phyloP scores from a whole-genome alignment of 441 rosid genomes.

The Populus trichocarpa region DNA sequence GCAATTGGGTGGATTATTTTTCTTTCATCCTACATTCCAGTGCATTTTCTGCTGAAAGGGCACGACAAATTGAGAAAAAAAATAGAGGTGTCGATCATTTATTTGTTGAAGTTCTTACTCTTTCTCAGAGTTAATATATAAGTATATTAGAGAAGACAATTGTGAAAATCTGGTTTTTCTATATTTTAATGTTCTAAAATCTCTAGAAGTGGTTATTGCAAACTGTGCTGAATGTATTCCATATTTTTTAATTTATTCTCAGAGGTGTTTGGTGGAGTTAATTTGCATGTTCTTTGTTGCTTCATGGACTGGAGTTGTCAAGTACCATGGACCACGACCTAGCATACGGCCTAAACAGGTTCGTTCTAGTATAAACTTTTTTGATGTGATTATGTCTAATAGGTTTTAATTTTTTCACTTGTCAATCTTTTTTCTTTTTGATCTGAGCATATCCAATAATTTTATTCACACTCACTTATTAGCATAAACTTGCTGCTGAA shows the following conservation, averaged over 20 bases:
- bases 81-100: slow-evolving; percentile 52
- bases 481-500: slow-evolving; percentile 14
- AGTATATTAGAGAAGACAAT: too few species aligned
- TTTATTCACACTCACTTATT: neutral
- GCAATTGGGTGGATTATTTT: slow-evolving; percentile 87
- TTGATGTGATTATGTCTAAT: neutral
- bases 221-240: neutral
- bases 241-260: slow-evolving; percentile 17
- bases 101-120: slow-evolving; percentile 1
- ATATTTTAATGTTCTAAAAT: neutral
- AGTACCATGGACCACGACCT: slow-evolving; percentile 93
- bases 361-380: slow-evolving; percentile 5
- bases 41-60: slow-evolving; percentile 71
- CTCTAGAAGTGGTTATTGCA: neutral
- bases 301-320: slow-evolving; percentile 97
- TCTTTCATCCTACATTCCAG: slow-evolving; percentile 70
- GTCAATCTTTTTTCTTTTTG: neutral
- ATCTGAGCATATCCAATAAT: neutral
- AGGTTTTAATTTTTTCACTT: neutral
- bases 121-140: neutral
- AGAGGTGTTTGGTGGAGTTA: slow-evolving; percentile 95
- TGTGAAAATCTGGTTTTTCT: neutral
- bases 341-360: slow-evolving; percentile 98
- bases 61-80: slow-evolving; percentile 73
- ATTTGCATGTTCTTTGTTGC: slow-evolving; percentile 98